These are phyloP conservation scores for Silene uniflora DNA, from an alignment of 148 eudicot species.

Conservation along the genomic window DNA sequence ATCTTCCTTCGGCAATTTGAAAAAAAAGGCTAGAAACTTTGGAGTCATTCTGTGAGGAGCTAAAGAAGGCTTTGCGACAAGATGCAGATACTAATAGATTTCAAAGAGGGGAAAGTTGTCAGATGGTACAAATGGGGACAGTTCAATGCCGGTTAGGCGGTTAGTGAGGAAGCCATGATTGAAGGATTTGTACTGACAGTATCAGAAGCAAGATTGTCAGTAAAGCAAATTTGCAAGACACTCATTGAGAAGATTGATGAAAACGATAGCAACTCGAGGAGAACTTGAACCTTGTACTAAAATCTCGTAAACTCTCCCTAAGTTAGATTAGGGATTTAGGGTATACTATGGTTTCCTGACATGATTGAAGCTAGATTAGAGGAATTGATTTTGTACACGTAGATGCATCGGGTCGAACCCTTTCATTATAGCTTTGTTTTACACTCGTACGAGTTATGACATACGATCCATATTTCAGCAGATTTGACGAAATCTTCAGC, in stretches of 20 bases:
- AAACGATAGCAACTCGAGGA: constrained; percentile 45
- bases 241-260: constrained; percentile 60
- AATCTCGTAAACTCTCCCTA: constrained; percentile 61
- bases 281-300: constrained; percentile 52
- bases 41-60: constrained; percentile 34
- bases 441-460: no score
- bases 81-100: no score
- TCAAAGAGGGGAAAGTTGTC: neutral
- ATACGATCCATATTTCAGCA: no score
- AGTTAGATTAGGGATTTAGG: constrained; percentile 16
- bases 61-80: no score
- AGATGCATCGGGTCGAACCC: no score
- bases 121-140: constrained; percentile 23
- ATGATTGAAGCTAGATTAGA: neutral
- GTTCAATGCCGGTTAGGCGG: constrained; percentile 61
- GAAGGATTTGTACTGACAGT: constrained; percentile 94
- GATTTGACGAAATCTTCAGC: no score
- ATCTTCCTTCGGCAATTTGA: constrained; percentile 65
- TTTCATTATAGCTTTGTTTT: no score
- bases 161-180: constrained; percentile 67
- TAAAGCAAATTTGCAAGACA: constrained; percentile 79
- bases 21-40: constrained; percentile 60
- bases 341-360: neutral
- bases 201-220: constrained; percentile 76
- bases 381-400: neutral